Evolutionary conservation across 2,329 filamentous ascomycete genomes (phyloP).

Genomic region (Fusarium mexicanum): DNA sequence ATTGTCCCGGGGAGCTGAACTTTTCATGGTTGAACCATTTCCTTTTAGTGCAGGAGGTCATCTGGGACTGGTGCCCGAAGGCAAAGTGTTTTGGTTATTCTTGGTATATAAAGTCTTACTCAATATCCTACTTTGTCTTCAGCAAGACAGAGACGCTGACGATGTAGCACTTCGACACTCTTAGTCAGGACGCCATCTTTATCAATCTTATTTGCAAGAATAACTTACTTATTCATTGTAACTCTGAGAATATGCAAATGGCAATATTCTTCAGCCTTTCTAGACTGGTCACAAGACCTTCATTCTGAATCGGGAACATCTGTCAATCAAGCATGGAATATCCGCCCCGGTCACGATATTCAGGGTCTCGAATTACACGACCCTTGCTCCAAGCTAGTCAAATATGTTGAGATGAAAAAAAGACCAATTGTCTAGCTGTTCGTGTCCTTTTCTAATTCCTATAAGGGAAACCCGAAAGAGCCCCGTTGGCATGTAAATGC

Average conservation of each 20-base stretch:
- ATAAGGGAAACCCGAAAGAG: conserved; percentile 19
- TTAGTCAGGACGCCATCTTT: background rate
- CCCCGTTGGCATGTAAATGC: background rate
- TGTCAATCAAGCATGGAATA: background rate
- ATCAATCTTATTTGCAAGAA: background rate
- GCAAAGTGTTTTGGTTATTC: background rate
- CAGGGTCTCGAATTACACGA: conserved; percentile 29
- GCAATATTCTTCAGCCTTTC: background rate
- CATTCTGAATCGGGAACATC: background rate
- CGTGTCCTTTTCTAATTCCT: conserved; percentile 13
- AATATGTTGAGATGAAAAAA: conserved; percentile 24
- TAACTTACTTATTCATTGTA: background rate
- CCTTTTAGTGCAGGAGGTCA: background rate
- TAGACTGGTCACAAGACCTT: background rate
- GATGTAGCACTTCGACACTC: background rate
- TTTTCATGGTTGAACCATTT: background rate
- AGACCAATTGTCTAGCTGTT: conserved; percentile 12
- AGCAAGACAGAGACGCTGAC: background rate
- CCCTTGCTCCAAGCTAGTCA: conserved; percentile 20
- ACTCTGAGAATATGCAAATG: too few relatives aligned
- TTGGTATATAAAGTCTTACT: background rate
- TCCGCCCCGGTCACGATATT: background rate
- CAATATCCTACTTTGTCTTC: background rate
- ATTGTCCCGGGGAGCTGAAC: background rate
- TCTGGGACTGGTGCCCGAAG: background rate